phyloP scores from a whole-genome alignment of 306 rosid genomes.

The Corylus americana region DNA sequence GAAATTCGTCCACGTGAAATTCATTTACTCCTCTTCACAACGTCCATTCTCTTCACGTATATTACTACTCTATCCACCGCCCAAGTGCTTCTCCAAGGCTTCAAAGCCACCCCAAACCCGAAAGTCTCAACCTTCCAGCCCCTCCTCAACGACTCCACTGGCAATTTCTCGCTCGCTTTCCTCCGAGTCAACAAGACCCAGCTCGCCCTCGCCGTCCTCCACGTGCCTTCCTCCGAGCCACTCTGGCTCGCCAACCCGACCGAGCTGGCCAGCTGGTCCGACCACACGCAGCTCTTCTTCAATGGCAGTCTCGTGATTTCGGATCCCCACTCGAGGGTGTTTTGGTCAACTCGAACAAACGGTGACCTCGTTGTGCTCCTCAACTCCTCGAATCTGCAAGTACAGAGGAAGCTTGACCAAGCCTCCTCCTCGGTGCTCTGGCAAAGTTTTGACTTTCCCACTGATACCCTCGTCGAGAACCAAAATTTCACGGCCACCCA shows the following conservation, averaged over 20 bases:
- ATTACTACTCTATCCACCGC: slow-evolving; percentile 19
- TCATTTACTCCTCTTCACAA: slow-evolving; percentile 17
- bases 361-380: slow-evolving; percentile 54
- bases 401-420: slow-evolving; percentile 20
- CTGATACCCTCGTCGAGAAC: slow-evolving; percentile 62
- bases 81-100: slow-evolving; percentile 49
- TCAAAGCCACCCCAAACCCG: slow-evolving; percentile 49
- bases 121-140: slow-evolving; percentile 58
- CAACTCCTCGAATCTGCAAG: slow-evolving; percentile 64
- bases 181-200: slow-evolving; percentile 55
- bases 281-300: slow-evolving; percentile 54
- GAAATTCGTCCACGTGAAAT: slow-evolving; percentile 14
- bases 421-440: slow-evolving; percentile 34
- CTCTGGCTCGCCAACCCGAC: slow-evolving; percentile 70
- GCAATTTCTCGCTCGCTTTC: slow-evolving; percentile 75
- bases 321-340: slow-evolving; percentile 33
- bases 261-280: slow-evolving; percentile 49
- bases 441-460: slow-evolving; percentile 78
- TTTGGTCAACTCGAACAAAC: slow-evolving; percentile 67
- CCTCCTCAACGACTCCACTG: slow-evolving; percentile 52
- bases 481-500: slow-evolving; percentile 64
- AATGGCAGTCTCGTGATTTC: slow-evolving; percentile 69
- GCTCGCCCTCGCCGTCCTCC: slow-evolving; percentile 64
- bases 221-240: slow-evolving; percentile 58
- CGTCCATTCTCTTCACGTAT: slow-evolving; percentile 26